Conservation (phyloP, 345 rosid species). For the Rhodomyrtus tomentosa region DNA sequence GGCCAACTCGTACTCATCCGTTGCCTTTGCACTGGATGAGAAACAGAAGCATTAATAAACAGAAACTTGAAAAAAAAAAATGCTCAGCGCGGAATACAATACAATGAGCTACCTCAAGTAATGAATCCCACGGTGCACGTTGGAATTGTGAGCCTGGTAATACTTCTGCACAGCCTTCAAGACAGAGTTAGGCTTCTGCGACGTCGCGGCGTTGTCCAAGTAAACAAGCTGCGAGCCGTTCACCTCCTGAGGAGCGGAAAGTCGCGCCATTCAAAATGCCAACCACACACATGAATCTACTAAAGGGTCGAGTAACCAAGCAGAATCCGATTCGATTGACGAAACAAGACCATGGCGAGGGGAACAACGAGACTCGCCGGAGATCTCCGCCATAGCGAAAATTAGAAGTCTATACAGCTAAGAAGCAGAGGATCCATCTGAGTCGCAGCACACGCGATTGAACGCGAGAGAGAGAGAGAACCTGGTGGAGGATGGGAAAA, state of each 20-base stretch:
- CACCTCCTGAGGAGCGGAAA: constrained; percentile 37
- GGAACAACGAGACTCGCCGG: background rate
- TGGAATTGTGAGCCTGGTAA: constrained; percentile 69
- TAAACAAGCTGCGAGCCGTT: constrained; percentile 80
- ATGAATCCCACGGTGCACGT: constrained; percentile 86
- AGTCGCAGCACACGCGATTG: background rate
- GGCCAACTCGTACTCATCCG: constrained; percentile 81
- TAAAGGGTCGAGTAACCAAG: background rate
- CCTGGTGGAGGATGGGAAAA: constrained; percentile 84
- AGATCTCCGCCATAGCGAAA: background rate
- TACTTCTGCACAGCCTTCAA: constrained; percentile 64
- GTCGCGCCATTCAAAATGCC: background rate
- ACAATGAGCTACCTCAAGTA: constrained; percentile 42
- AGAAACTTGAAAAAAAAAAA: background rate
- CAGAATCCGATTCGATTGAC: background rate
- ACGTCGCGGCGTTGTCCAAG: constrained; percentile 95
- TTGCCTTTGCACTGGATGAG: constrained; percentile 64
- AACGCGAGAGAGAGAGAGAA: constrained; percentile 2
- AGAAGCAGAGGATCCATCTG: background rate
- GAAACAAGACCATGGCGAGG: background rate
- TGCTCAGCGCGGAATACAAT: background rate
- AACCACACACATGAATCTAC: background rate
- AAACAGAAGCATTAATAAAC: background rate
- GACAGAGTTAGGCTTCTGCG: constrained; percentile 76
- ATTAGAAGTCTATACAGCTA: background rate